Base-by-base conservation (phyloP, 2,329 filamentous ascomycete species). In the Cadophora sp. region DNA sequence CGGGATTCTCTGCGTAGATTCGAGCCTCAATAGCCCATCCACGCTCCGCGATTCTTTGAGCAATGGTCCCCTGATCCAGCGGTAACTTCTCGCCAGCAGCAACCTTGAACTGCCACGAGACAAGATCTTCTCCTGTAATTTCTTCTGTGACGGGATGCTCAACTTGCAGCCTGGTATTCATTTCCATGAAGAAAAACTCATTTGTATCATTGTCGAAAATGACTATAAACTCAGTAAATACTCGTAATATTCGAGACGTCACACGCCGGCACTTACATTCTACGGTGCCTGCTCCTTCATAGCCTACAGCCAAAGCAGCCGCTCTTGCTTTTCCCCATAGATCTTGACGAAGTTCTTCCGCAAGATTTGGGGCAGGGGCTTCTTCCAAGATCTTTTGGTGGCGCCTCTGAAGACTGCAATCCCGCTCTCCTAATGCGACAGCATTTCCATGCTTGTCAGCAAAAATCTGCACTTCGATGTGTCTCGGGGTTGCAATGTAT, bases 1-100 rank as follows among this genome's bases (percentile, higher is more conserved):
- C 91, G 0, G 96, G 96, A 76, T 94, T 97, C 79, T 99, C 96
- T 9, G 96, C 96, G 79, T 99, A 99, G 73, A 99, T 97, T 67
- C 96, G 87, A 19, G 95, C 95, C 83, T 99, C 96, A 69, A 99
- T 97, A 12, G 94, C 96, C 75, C 94, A 92, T 1, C 96, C 96
- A 56, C 89, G 86, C 72, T 86, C 84, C 40, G 84, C 84, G 78
- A 99, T 98, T 71, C 89, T 85, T 69, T 86, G 82, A 73, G 91
- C 87, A 29, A 92, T 86, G 68, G 91, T 82, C 59, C 85, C 83
- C 75, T 92, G 91, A 0, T 85, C 89, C 19, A 92, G 80, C 1
- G 91, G 90, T 6, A 92, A 82, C 62, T 82, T 83, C n/a, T 87
- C 86, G 22, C 90, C 91, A 75, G 91, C 88, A 58, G 95, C 92